Conservation (phyloP, 805 yeast genomes). For the Wickerhamiella azymoides region DNA sequence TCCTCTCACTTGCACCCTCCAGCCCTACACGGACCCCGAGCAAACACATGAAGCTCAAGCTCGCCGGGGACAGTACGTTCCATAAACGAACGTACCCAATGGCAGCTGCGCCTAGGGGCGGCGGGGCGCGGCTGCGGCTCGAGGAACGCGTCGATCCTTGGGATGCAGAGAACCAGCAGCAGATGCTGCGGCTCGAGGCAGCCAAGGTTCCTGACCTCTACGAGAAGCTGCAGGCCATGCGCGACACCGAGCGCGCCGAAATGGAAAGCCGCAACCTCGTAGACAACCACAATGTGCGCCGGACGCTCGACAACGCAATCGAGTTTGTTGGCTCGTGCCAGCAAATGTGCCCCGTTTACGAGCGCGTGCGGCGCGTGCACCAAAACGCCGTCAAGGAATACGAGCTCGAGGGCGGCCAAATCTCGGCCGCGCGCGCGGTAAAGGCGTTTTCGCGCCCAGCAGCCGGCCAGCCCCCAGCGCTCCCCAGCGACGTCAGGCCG, state of each 20-base stretch:
- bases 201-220: conserved; percentile 57
- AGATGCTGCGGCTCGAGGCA: conserved; percentile 35
- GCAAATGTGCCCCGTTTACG: conserved; percentile 93
- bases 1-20: no score
- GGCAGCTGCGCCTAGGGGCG: background rate
- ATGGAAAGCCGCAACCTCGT: conserved; percentile 77
- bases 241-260: conserved; percentile 57
- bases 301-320: conserved; percentile 79
- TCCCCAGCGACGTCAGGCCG: conserved; percentile 95
- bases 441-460: conserved; percentile 95
- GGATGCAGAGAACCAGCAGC: conserved; percentile 63
- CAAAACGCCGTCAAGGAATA: conserved; percentile 74
- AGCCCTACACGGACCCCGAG: no score
- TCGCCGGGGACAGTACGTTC: conserved; percentile 7
- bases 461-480: conserved; percentile 95
- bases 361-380: conserved; percentile 71
- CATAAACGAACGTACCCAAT: conserved; percentile 5
- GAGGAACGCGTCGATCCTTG: conserved; percentile 28
- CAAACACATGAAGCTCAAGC: background rate
- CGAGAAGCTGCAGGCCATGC: conserved; percentile 52
- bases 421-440: conserved; percentile 49
- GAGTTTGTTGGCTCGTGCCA: conserved; percentile 73
- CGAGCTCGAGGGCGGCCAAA: conserved; percentile 56
- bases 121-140: background rate
- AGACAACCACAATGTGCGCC: conserved; percentile 72